phyloP scores from a whole-genome alignment of 2,329 filamentous ascomycete species.

The Pseudogymnoascus sp. region DNA sequence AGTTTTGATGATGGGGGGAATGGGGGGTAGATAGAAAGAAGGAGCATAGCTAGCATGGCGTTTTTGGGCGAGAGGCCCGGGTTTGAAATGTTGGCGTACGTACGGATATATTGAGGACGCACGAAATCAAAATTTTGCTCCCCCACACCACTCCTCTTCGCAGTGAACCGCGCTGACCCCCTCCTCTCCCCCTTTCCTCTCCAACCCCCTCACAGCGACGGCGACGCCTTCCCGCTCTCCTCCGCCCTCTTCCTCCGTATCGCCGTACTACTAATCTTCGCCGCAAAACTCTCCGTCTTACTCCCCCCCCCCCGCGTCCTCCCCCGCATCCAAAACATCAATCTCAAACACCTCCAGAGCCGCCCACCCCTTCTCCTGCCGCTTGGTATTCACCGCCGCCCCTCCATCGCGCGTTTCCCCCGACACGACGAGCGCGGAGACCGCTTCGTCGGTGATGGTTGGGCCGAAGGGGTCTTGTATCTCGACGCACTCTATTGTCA shows the following conservation, averaged over 20 bases:
- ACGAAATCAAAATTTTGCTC: neutral
- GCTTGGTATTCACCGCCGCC: conserved; percentile 75
- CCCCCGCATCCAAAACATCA: conserved; percentile 70
- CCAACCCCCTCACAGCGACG: neutral
- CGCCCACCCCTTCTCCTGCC: conserved; percentile 68
- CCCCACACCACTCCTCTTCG: neutral
- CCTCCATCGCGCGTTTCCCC: conserved; percentile 81
- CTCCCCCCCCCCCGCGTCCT: conserved; percentile 34
- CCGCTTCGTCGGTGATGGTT: conserved; percentile 71
- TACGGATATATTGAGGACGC: neutral
- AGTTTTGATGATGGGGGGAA: neutral
- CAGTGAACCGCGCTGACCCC: neutral
- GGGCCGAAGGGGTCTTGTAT: conserved; percentile 87
- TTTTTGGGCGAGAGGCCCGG: neutral
- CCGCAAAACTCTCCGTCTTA: conserved; percentile 58
- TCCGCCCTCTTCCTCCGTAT: conserved; percentile 51
- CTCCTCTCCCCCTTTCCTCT: too few species aligned
- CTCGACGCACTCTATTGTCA: conserved; percentile 71
- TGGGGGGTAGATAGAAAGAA: neutral
- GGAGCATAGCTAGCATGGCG: conserved; percentile 3
- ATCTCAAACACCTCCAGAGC: conserved; percentile 77
- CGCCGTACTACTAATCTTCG: conserved; percentile 87
- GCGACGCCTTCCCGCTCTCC: conserved; percentile 5
- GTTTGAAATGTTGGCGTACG: neutral
- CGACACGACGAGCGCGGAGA: conserved; percentile 78